Percentiles rank a stretch among this genome's conserved stretches.
Evolutionary conservation across 768 basidiomycete genomes (phyloP).

Genomic region (Pleurotus ostreatus): DNA sequence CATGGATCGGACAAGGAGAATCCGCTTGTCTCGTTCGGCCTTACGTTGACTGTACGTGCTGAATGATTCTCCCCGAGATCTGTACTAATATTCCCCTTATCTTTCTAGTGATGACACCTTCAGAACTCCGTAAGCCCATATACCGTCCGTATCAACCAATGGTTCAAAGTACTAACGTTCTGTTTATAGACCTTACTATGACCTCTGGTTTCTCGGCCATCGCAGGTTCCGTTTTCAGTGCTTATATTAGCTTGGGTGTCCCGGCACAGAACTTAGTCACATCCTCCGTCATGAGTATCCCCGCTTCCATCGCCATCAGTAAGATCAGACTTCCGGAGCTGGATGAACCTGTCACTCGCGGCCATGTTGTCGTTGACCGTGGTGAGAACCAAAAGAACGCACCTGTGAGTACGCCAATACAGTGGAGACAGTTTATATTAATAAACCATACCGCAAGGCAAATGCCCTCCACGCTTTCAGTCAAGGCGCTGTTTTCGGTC

Average conservation of each 20-base stretch:
- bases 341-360: constrained; percentile 84
- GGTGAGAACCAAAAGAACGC: constrained; percentile 53
- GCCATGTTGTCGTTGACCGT: constrained; percentile 74
- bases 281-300: constrained; percentile 92
- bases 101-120: constrained; percentile 65
- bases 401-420: constrained; percentile 36
- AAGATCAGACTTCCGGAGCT: constrained; percentile 83
- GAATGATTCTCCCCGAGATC: constrained; percentile 11
- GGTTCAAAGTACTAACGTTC: background rate
- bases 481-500: constrained; percentile 78
- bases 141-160: background rate
- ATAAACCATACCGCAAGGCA: constrained; percentile 27
- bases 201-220: constrained; percentile 93
- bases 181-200: constrained; percentile 62
- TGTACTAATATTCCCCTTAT: background rate
- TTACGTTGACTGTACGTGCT: constrained; percentile 58
- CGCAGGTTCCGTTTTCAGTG: constrained; percentile 83
- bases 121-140: constrained; percentile 60
- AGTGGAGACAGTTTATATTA: background rate
- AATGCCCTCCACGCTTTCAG: constrained; percentile 91
- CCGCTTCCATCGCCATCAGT: constrained; percentile 89
- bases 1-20: constrained; percentile 91
- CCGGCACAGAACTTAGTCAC: constrained; percentile 80
- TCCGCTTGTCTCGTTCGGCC: constrained; percentile 83
- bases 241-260: constrained; percentile 78